Percentiles rank a stretch among this genome's conserved stretches.
Evolutionary conservation across 2,329 filamentous ascomycete genomes (phyloP).

Genomic region (Aureobasidium mangrovei): DNA sequence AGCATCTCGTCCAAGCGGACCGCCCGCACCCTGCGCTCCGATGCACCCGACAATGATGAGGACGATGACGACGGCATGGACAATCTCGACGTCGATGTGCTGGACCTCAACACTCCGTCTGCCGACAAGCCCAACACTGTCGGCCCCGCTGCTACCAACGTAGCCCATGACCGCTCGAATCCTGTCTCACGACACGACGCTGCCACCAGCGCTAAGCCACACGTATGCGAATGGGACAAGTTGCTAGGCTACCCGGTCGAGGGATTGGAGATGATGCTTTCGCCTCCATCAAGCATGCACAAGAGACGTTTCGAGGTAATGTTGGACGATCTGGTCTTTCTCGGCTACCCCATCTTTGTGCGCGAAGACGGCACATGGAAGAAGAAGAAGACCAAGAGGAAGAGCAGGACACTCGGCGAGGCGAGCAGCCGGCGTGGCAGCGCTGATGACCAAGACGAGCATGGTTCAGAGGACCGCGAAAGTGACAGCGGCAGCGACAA

Average conservation of each 20-base stretch:
- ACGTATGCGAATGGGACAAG: slow-evolving; percentile 49
- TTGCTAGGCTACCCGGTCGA: slow-evolving; percentile 66
- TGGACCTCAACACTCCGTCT: neutral
- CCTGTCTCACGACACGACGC: neutral
- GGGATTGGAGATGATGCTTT: slow-evolving; percentile 71
- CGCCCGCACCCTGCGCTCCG: slow-evolving; percentile 15
- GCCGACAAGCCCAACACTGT: neutral
- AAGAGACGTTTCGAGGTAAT: slow-evolving; percentile 76
- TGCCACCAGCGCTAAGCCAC: slow-evolving; percentile 7
- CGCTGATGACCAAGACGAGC: neutral
- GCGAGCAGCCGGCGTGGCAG: neutral
- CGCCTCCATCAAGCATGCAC: slow-evolving; percentile 66
- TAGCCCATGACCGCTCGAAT: neutral
- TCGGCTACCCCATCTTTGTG: slow-evolving; percentile 77
- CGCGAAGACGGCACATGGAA: slow-evolving; percentile 69
- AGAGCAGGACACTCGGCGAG: neutral
- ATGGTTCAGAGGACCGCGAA: neutral
- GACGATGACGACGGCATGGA: slow-evolving; percentile 15
- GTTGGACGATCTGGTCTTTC: slow-evolving; percentile 68
- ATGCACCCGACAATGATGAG: slow-evolving; percentile 17
- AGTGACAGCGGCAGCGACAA: slow-evolving; percentile 5
- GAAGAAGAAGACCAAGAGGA: slow-evolving; percentile 28
- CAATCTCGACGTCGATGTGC: neutral
- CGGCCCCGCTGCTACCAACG: neutral
- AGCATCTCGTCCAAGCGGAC: slow-evolving; percentile 8